Evolutionary conservation across 2,329 filamentous ascomycete genomes (phyloP).

Genomic region (Didymella lethalis): DNA sequence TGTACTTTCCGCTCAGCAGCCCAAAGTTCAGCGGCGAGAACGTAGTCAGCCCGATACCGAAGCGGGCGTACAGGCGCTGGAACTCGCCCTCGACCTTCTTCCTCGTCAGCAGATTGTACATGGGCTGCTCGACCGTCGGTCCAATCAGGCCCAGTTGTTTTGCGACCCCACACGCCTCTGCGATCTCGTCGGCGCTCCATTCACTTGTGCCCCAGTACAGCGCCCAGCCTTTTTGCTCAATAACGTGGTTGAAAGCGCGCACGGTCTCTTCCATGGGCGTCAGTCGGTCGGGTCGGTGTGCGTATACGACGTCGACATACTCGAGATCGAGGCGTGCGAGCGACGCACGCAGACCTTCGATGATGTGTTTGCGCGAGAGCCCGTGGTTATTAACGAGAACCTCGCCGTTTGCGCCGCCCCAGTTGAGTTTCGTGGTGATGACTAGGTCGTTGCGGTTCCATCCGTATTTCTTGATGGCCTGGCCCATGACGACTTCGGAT

Average conservation of each 20-base stretch:
- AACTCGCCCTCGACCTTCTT: conserved; percentile 67
- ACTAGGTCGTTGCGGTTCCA: conserved; percentile 59
- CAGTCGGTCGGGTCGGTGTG: neutral
- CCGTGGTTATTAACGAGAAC: conserved; percentile 70
- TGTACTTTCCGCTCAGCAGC: conserved; percentile 69
- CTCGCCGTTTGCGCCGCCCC: conserved; percentile 63
- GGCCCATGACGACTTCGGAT: conserved; percentile 63
- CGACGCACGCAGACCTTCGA: conserved; percentile 70
- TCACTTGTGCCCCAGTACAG: conserved; percentile 71
- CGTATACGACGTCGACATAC: conserved; percentile 73
- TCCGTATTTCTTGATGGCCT: conserved; percentile 63
- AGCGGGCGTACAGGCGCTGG: conserved; percentile 61
- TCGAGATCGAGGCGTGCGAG: conserved; percentile 66
- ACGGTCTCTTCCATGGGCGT: conserved; percentile 55
- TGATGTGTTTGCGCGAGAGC: conserved; percentile 73
- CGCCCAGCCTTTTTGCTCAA: conserved; percentile 70
- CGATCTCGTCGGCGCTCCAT: conserved; percentile 67
- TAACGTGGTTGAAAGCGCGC: conserved; percentile 74
- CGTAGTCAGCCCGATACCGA: conserved; percentile 63
- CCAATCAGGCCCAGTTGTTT: conserved; percentile 67
- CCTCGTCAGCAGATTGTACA: conserved; percentile 66
- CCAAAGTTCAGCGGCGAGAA: conserved; percentile 66
- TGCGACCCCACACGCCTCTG: conserved; percentile 65
- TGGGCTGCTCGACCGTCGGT: conserved; percentile 60
- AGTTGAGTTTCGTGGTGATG: conserved; percentile 63